Percentiles rank a stretch among this genome's conserved stretches.
Conservation (phyloP, 2,329 filamentous ascomycete species). For the Fusarium liriodendri region DNA sequence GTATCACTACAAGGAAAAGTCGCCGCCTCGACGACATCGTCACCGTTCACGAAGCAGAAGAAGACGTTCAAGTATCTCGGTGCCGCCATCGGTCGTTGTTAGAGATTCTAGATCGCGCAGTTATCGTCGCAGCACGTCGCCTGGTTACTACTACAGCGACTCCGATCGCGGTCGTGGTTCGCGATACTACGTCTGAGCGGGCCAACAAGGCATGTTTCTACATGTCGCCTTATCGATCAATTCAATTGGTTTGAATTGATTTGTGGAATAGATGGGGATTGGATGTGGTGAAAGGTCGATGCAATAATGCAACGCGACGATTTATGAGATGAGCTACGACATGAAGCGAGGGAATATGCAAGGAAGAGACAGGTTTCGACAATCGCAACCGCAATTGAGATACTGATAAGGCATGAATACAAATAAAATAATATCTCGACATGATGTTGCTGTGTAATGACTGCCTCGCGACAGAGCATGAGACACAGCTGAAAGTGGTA, state of each 20-base stretch:
- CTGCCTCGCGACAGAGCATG: neutral
- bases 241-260: neutral
- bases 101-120: slow-evolving; percentile 35
- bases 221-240: neutral
- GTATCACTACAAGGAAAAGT: slow-evolving; percentile 47
- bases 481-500: neutral
- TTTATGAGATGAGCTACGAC: slow-evolving; percentile 21
- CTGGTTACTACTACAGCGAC: slow-evolving; percentile 30
- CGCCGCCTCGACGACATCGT: slow-evolving; percentile 29
- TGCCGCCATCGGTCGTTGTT: slow-evolving; percentile 39
- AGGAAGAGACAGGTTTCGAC: neutral
- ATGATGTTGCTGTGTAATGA: neutral
- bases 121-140: slow-evolving; percentile 24
- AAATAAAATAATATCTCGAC: neutral
- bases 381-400: neutral
- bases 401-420: neutral
- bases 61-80: slow-evolving; percentile 40
- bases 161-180: slow-evolving; percentile 23
- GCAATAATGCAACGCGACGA: slow-evolving; percentile 8
- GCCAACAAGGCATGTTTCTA: neutral
- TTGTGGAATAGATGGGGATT: neutral
- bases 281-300: neutral
- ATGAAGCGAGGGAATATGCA: neutral
- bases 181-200: slow-evolving; percentile 27
- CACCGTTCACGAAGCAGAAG: slow-evolving; percentile 40